These are phyloP conservation scores for Sporothrix protearum DNA, from an alignment of 2,329 filamentous ascomycete genomes.

Conservation along the genomic window DNA sequence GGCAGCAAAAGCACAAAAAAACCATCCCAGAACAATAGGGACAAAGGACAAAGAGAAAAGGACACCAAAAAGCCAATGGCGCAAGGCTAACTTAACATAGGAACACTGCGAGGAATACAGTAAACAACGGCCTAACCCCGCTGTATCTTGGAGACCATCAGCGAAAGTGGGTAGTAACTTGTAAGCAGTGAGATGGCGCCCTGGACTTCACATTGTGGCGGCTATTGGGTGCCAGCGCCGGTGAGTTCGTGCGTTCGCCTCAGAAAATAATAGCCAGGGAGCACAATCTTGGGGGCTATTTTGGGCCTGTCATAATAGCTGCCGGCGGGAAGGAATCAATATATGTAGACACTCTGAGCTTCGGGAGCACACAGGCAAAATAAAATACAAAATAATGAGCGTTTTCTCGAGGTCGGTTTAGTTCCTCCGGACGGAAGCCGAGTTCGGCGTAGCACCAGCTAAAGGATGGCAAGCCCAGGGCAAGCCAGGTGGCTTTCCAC, in stretches of 20 bases:
- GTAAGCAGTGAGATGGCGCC: background rate
- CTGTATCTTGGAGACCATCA: background rate
- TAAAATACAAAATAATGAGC: no score
- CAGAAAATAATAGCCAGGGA: no score
- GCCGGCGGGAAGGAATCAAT: constrained; percentile 6
- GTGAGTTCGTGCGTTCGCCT: background rate
- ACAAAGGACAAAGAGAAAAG: constrained; percentile 11
- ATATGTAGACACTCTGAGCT: background rate
- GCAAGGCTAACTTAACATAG: constrained; percentile 21
- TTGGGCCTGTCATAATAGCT: background rate
- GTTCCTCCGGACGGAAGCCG: background rate
- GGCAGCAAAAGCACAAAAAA: background rate
- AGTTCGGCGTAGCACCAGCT: background rate
- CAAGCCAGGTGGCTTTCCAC: background rate
- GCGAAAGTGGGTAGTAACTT: background rate
- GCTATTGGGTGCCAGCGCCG: background rate
- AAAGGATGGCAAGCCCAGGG: background rate
- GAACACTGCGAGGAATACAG: background rate
- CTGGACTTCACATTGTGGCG: background rate
- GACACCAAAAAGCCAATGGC: background rate
- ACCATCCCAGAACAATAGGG: background rate
- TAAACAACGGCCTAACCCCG: background rate
- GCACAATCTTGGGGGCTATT: background rate
- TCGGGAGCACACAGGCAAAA: constrained; percentile 7
- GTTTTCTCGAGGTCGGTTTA: background rate